Evolutionary conservation across 139 green algal genomes (phyloP), one percentile per base, ranked within the genome.

Genomic region (Micromonas pusilla): DNA sequence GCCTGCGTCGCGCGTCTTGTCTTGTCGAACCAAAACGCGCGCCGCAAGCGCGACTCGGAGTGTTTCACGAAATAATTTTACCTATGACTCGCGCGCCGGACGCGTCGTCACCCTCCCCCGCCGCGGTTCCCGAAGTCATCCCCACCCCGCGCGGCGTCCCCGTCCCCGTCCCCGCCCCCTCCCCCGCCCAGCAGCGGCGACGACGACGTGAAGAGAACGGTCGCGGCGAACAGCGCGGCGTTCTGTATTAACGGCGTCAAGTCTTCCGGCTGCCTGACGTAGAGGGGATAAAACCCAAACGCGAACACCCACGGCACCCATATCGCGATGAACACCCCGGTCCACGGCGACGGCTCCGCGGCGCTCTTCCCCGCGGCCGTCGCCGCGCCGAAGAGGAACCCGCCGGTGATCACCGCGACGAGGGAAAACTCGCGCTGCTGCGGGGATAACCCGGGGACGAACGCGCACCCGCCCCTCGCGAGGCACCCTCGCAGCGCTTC

Each of bases 281-380:
- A 75, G 13, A 75, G 34, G 28, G 67, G 67, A 54, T 60, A 75
- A 54, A 75, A 75, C 67, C 67, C 67, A 20, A 75, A 75, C 67
- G 66, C 9, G 5, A 9, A 9, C 32, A 75, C 34, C 67, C 67
- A 75, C 33, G 67, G 67, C 25, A 75, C 67, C 67, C 67, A 75
- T 52, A 75, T 75, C 13, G 28, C 25, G 33, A 65, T 19, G 23
- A 75, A 75, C 33, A 75, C 25, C 33, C 32, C 66, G 13, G 67
- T 75, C 67, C 67, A 75, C 34, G 25, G n/a, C n/a, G n/a, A n/a
- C n/a, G n/a, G n/a, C n/a, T n/a, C n/a, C n/a, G n/a, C n/a, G n/a
- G n/a, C 25, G 32, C 25, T 39, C 23, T 54, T 9, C 13, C 67
- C 67, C 6, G 5, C 25, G 6, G 13, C 13, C 34, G 28, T 6